Evolutionary conservation across 2,329 filamentous ascomycete genomes (phyloP).

Genomic region (Acrocalymma vagum): DNA sequence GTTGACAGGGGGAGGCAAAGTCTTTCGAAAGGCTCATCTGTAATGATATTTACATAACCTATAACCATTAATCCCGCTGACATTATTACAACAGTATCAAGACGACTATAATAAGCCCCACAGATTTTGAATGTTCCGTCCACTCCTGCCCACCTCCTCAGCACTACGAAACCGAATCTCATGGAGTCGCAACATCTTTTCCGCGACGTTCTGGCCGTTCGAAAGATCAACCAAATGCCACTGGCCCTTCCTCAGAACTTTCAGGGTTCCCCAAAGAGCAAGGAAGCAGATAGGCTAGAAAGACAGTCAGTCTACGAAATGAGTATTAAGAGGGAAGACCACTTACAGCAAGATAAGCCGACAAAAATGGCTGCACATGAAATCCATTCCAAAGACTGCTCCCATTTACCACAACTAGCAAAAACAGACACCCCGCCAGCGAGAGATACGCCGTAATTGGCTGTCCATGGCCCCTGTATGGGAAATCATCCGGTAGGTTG

Average conservation of each 20-base stretch:
- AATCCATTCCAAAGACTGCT: slow-evolving; percentile 49
- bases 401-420: slow-evolving; percentile 45
- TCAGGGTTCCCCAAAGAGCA: slow-evolving; percentile 37
- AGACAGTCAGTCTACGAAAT: neutral
- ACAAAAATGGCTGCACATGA: slow-evolving; percentile 45
- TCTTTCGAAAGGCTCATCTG: no score
- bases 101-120: slow-evolving; percentile 10
- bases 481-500: slow-evolving; percentile 39
- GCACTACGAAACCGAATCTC: slow-evolving; percentile 28
- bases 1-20: no score
- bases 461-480: slow-evolving; percentile 51
- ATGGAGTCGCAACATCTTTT: slow-evolving; percentile 41
- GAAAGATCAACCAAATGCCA: slow-evolving; percentile 45
- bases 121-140: slow-evolving; percentile 6
- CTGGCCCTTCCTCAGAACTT: slow-evolving; percentile 30
- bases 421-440: slow-evolving; percentile 45
- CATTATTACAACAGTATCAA: no score
- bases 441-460: slow-evolving; percentile 49
- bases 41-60: no score
- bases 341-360: slow-evolving; percentile 51
- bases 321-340: neutral
- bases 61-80: no score
- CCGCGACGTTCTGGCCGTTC: slow-evolving; percentile 30
- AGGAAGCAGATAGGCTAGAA: slow-evolving; percentile 41
- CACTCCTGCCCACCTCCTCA: slow-evolving; percentile 4